phyloP scores from a whole-genome alignment of 2,329 filamentous ascomycete species.

The Colletotrichum gloeosporioides region DNA sequence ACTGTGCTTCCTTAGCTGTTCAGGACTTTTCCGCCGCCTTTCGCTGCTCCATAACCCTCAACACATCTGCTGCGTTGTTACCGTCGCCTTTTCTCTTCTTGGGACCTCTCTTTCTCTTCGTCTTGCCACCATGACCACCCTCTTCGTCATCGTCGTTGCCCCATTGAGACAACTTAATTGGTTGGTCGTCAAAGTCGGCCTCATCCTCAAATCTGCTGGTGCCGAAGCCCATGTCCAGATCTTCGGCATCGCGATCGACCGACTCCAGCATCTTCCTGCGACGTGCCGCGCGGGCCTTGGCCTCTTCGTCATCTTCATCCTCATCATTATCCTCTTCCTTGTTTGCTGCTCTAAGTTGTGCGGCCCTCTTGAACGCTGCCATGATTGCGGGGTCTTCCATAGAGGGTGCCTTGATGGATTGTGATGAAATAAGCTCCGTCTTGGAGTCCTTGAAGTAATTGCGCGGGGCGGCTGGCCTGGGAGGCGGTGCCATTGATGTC shows the following conservation, averaged over 20 bases:
- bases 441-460: conserved; percentile 71
- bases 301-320: conserved; percentile 46
- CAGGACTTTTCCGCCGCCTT: conserved; percentile 38
- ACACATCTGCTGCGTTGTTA: conserved; percentile 80
- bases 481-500: conserved; percentile 51
- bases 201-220: conserved; percentile 87
- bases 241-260: conserved; percentile 81
- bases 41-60: conserved; percentile 75
- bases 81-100: conserved; percentile 81
- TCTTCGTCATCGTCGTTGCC: conserved; percentile 56
- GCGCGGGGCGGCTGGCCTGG: conserved; percentile 45
- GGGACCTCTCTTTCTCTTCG: conserved; percentile 71
- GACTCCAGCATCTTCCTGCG: conserved; percentile 76
- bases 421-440: conserved; percentile 57
- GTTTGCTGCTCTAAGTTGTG: conserved; percentile 57
- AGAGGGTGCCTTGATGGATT: conserved; percentile 56
- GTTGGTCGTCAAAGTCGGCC: conserved; percentile 75
- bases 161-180: conserved; percentile 73
- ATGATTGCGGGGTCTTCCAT: conserved; percentile 79
- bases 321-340: conserved; percentile 37
- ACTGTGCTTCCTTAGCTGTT: not conserved
- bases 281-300: conserved; percentile 67
- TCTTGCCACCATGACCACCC: conserved; percentile 47
- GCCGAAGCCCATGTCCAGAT: conserved; percentile 95
- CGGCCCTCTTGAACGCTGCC: conserved; percentile 86